Evolutionary conservation across 2,329 filamentous ascomycete genomes (phyloP), one percentile per base, ranked within the genome.

Genomic region (Xylariaceae sp.): DNA sequence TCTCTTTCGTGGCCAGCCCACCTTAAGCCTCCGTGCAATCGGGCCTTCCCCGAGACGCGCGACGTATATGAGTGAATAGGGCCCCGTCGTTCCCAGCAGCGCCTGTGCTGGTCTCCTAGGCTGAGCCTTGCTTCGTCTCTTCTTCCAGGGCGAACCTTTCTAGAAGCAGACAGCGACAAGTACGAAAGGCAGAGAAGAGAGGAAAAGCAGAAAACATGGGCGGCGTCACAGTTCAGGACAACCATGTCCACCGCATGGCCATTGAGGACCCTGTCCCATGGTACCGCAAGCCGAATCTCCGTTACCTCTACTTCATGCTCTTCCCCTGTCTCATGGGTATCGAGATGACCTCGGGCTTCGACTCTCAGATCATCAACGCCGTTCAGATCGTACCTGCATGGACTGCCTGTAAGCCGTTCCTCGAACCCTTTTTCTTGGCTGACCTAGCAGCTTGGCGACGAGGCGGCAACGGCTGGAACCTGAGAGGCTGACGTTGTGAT

Each of bases 301-400:
- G 74, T 23, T 48, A 50, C 11, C 59, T 79, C 38, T 79, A 79
- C 52, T 60, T 78, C 12, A 52, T 73, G 44, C 61, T 80, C 33
- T 73, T 79, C 35, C 73, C 73, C 9, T 73, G 71, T 26, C 71
- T 71, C 53, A 72, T 78, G 55, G 74, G 74, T 27, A 75, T 79
- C 32, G 74, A 79, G 59, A 75, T 76, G 51, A 78, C 74, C 0
- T 76, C 73, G 3, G 74, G 75, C 0, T 79, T 78, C 48, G 75
- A 65, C 50, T 64, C 62, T 9, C 62, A 64, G 47, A 64, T 65
- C 38, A 64, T 65, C 50, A 64, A 65, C 40, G 53, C 61, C 16
- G 60, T 63, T 2, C 62, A 64, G 45, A 46, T 65, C 3, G 55
- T 65, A 3, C 61, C 61, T 1, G 54, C 56, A 2, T 65, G 61